Conservation (phyloP, 1,284 basidiomycete genomes). For the Takashimella koratensis region DNA sequence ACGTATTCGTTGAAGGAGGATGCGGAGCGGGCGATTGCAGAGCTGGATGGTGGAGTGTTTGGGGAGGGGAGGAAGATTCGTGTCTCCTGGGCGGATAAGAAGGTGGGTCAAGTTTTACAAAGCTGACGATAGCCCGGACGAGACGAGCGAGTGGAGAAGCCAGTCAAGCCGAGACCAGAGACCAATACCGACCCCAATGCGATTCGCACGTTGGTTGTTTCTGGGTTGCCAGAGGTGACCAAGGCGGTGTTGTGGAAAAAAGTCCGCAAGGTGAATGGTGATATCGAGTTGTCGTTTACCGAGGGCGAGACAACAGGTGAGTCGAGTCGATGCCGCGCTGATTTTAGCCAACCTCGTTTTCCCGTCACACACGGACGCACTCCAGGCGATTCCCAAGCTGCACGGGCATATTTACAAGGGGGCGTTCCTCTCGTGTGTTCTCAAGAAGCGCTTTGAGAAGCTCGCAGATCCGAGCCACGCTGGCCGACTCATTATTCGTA, state of each 20-base stretch:
- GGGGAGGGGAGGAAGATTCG: constrained; percentile 62
- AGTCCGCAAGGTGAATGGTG: constrained; percentile 66
- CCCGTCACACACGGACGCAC: constrained; percentile 64
- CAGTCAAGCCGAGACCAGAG: background rate
- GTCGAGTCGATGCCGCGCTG: constrained; percentile 57
- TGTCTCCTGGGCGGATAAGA: constrained; percentile 74
- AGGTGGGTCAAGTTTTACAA: constrained; percentile 53
- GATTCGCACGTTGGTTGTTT: constrained; percentile 73
- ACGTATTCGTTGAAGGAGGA: constrained; percentile 88
- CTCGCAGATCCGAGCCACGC: constrained; percentile 55
- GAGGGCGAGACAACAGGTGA: no score
- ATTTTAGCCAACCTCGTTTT: constrained; percentile 72
- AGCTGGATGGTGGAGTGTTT: constrained; percentile 56
- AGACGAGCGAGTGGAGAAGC: constrained; percentile 5
- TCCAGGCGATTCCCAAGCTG: constrained; percentile 72
- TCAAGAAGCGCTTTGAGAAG: constrained; percentile 81
- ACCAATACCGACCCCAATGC: constrained; percentile 61
- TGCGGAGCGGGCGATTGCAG: constrained; percentile 68
- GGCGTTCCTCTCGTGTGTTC: constrained; percentile 73
- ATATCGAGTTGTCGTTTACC: constrained; percentile 59
- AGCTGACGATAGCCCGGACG: constrained; percentile 7
- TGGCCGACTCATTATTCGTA: constrained; percentile 85
- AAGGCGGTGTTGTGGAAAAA: constrained; percentile 84
- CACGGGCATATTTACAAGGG: constrained; percentile 95
- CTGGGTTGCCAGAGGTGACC: constrained; percentile 67